A percentile compares a stretch with the other conserved stretches of the same genome.
phyloP scores from a whole-genome alignment of 169 alveolate species.

The Hepatocystis sp. region DNA sequence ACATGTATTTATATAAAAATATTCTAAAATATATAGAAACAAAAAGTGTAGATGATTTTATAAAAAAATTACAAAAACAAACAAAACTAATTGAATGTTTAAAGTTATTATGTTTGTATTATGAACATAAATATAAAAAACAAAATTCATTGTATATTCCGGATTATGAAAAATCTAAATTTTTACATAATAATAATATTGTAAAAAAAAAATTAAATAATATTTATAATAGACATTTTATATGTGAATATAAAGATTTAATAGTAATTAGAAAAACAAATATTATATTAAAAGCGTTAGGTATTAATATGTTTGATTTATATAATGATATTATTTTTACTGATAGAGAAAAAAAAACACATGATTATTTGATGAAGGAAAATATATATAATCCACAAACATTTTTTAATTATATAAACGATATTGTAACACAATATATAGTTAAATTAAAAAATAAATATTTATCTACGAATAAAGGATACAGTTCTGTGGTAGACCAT shows the following conservation, averaged over 20 bases:
- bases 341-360: slow-evolving; percentile 71
- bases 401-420: slow-evolving; percentile 8
- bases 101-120: slow-evolving; percentile 50
- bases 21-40: slow-evolving; percentile 34
- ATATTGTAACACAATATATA: slow-evolving; percentile 8
- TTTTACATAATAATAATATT: slow-evolving; percentile 49
- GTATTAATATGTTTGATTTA: slow-evolving; percentile 65
- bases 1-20: slow-evolving; percentile 29
- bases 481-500: background rate
- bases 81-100: slow-evolving; percentile 46
- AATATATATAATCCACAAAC: slow-evolving; percentile 12
- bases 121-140: slow-evolving; percentile 67
- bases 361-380: slow-evolving; percentile 74
- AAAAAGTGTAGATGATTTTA: slow-evolving; percentile 16
- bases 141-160: slow-evolving; percentile 67
- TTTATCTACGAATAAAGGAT: background rate
- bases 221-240: slow-evolving; percentile 74
- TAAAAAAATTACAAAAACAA: slow-evolving; percentile 49
- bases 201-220: slow-evolving; percentile 64
- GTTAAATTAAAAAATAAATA: background rate
- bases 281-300: slow-evolving; percentile 53
- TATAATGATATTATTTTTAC: slow-evolving; percentile 61
- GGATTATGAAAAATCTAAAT: slow-evolving; percentile 53
- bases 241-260: slow-evolving; percentile 73
- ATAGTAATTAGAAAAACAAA: slow-evolving; percentile 68